These are phyloP conservation scores for Opeltia flavorubescens DNA, from an alignment of 495 filamentous ascomycete species.

Conservation along the genomic window DNA sequence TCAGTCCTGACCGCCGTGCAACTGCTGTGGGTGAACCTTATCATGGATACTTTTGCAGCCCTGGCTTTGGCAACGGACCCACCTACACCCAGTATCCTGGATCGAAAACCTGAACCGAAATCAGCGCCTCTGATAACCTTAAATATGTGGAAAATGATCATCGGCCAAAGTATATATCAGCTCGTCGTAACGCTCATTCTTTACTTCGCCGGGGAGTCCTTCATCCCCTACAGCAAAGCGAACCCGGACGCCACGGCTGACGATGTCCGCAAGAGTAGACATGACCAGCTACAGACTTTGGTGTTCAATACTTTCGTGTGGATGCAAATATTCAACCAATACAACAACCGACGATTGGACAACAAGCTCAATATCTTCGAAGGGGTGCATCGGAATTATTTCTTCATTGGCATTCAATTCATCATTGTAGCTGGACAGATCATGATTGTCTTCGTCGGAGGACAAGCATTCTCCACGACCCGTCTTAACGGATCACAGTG, in stretches of 20 bases:
- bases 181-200: slow-evolving; percentile 64
- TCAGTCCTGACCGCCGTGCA: slow-evolving; percentile 77
- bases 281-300: slow-evolving; percentile 45
- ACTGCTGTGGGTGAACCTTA: slow-evolving; percentile 82
- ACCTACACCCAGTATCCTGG: slow-evolving; percentile 51
- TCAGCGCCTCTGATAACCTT: slow-evolving; percentile 61
- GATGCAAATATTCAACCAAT: slow-evolving; percentile 91
- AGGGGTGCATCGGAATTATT: slow-evolving; percentile 60
- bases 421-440: slow-evolving; percentile 76
- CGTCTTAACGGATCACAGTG: slow-evolving; percentile 53
- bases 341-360: slow-evolving; percentile 75
- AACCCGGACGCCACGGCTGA: slow-evolving; percentile 5
- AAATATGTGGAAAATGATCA: slow-evolving; percentile 92
- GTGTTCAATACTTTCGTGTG: slow-evolving; percentile 90
- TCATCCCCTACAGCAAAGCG: slow-evolving; percentile 41
- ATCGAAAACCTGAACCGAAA: slow-evolving; percentile 65
- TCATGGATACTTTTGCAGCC: slow-evolving; percentile 95
- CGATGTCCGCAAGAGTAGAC: background rate
- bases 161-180: slow-evolving; percentile 73
- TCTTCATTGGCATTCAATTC: slow-evolving; percentile 69
- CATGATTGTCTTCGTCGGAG: slow-evolving; percentile 66
- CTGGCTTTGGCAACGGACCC: slow-evolving; percentile 81
- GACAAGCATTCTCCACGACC: slow-evolving; percentile 50
- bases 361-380: slow-evolving; percentile 87
- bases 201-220: slow-evolving; percentile 53